Base-by-base conservation (phyloP, 2,329 filamentous ascomycete genomes). In the Aspergillus sp. region DNA sequence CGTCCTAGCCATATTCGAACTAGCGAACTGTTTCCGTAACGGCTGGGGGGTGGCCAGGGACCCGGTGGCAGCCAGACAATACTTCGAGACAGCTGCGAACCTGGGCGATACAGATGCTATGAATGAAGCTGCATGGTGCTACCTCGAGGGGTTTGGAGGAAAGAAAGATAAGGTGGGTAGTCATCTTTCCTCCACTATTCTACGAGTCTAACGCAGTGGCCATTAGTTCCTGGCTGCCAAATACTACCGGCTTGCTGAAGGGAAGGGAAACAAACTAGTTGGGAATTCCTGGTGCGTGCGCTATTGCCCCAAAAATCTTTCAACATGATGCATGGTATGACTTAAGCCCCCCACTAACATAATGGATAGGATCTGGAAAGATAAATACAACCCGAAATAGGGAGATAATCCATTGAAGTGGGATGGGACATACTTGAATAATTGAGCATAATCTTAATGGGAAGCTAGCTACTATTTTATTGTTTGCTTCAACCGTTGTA, bases 21-120 rank as follows among this genome's bases (percentile, higher is more conserved):
- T 98, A 60, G 72, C 70, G 12, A 74, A 75, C 54, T 73, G 78
- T 70, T 97, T 96, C 74, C 83, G 93, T 51, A 82, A 97, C 66
- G 93, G 89, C 46, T 97, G 91, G 91, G 93, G 93, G 42, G 85
- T 95, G 43, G 77, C 81, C 52, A 86, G 86, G 63, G 93, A 98
- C 66, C 79, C 89, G 33, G 77, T 88, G 44, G 93, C 93, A 41
- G 93, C 93, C 43, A 75, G 77, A 57, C 76, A 94, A 77, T 98
- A 97, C 68, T 98, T 97, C 68, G 91, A 97, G 71, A 96, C 91
- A 7, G 93, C 93, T 29, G 93, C 93, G 50, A 97, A 98, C 66
- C 73, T 98, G 55, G 93, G 93, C 51, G 93, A 98, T 68, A 88
- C 87, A 40, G 93, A 98, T 72, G 93, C 90, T 48, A 95, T 97